Conservation (phyloP, 139 green algal species). For the Coelastrella sp. region DNA sequence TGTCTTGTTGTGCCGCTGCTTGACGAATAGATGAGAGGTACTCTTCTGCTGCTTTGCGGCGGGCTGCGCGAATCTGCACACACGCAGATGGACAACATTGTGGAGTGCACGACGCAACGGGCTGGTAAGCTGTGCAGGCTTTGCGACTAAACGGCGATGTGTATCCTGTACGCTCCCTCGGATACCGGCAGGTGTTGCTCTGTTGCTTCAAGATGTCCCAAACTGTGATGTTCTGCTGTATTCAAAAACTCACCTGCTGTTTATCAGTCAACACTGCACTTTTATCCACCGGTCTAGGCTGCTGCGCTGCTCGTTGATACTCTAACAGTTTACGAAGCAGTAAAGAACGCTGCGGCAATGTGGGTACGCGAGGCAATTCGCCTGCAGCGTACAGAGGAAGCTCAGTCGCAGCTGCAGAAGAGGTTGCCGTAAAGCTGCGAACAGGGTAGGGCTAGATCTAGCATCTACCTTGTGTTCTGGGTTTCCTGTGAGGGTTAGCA, state of each 20-base stretch:
- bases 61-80: constrained; percentile 7
- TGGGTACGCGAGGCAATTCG: neutral
- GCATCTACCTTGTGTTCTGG: constrained; percentile 9
- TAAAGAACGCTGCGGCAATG: constrained; percentile 20
- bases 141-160: neutral
- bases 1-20: constrained; percentile 32
- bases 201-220: neutral
- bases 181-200: too few species aligned
- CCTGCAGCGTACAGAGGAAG: constrained; percentile 13
- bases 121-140: neutral
- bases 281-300: neutral
- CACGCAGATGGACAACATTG: neutral
- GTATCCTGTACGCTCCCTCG: too few species aligned
- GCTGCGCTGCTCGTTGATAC: neutral
- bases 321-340: constrained; percentile 29
- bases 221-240: neutral
- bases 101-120: neutral
- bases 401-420: neutral
- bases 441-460: neutral
- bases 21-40: neutral
- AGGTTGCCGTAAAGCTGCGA: neutral
- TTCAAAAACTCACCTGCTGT: neutral
- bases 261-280: neutral
- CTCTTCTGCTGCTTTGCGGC: neutral
- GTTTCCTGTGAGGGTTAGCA: neutral